These are phyloP conservation scores for Aspergillus ruber DNA, from an alignment of 2,329 filamentous ascomycete genomes.

Conservation along the genomic window DNA sequence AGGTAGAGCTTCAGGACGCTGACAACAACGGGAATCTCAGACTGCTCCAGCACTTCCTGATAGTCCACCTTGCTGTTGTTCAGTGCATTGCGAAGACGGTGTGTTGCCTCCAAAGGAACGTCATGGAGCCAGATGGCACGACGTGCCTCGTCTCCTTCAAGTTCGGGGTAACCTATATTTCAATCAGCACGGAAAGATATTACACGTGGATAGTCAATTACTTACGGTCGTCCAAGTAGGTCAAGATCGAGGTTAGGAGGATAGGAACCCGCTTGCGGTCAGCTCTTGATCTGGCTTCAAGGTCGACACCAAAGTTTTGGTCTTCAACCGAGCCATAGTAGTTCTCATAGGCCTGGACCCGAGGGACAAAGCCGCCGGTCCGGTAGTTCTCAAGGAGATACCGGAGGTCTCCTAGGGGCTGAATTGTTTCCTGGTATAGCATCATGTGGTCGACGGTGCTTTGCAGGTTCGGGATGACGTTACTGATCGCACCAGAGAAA, in stretches of 20 bases:
- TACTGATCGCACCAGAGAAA: slow-evolving; percentile 94
- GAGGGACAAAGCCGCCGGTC: slow-evolving; percentile 86
- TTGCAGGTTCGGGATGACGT: slow-evolving; percentile 93
- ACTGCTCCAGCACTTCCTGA: slow-evolving; percentile 71
- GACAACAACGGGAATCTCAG: slow-evolving; percentile 89
- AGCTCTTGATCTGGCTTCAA: slow-evolving; percentile 87
- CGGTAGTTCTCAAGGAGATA: slow-evolving; percentile 96
- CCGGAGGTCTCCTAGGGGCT: slow-evolving; percentile 79
- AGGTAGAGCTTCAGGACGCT: slow-evolving; percentile 91
- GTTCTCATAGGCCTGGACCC: slow-evolving; percentile 91
- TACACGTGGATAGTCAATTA: too few species aligned
- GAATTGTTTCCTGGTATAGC: slow-evolving; percentile 98
- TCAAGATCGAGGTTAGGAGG: slow-evolving; percentile 86
- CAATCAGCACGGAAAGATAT: too few species aligned
- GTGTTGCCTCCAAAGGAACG: slow-evolving; percentile 75
- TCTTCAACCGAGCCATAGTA: slow-evolving; percentile 99
- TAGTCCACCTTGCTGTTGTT: slow-evolving; percentile 81
- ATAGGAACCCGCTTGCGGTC: slow-evolving; percentile 94
- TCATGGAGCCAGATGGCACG: slow-evolving; percentile 92
- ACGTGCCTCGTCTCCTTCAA: slow-evolving; percentile 91
- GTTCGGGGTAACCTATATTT: slow-evolving; percentile 71
- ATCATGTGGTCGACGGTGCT: slow-evolving; percentile 98
- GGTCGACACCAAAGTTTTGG: slow-evolving; percentile 94
- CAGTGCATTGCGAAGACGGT: slow-evolving; percentile 72
- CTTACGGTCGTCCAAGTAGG: slow-evolving; percentile 79